phyloP scores from a whole-genome alignment of 768 basidiomycete genomes.

The Suillus lakei region DNA sequence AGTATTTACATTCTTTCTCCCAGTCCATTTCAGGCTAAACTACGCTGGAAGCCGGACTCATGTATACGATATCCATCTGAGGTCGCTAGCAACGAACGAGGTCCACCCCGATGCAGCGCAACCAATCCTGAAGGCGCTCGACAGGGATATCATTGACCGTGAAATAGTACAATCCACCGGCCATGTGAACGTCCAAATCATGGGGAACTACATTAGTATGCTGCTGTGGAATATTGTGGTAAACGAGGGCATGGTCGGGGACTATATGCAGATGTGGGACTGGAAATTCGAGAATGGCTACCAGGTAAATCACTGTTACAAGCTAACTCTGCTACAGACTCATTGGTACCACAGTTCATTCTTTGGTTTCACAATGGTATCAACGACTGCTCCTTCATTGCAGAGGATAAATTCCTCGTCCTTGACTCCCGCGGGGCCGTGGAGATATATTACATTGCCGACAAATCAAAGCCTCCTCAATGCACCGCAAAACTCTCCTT shows the following conservation, averaged over 20 bases:
- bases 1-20: slow-evolving; percentile 22
- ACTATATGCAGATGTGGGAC: slow-evolving; percentile 55
- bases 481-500: slow-evolving; percentile 46
- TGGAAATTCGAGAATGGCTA: slow-evolving; percentile 42
- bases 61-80: slow-evolving; percentile 51
- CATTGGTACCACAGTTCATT: slow-evolving; percentile 37
- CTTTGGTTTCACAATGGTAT: slow-evolving; percentile 50
- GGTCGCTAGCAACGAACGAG: slow-evolving; percentile 53
- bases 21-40: slow-evolving; percentile 1
- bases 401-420: slow-evolving; percentile 49
- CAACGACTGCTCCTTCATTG: slow-evolving; percentile 59
- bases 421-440: slow-evolving; percentile 52
- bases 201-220: slow-evolving; percentile 52
- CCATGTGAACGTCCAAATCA: slow-evolving; percentile 50
- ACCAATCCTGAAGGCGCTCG: slow-evolving; percentile 33
- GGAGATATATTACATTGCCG: slow-evolving; percentile 52
- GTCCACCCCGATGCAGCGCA: slow-evolving; percentile 51
- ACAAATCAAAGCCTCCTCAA: slow-evolving; percentile 33
- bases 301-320: not conserved
- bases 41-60: slow-evolving; percentile 39
- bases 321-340: not conserved
- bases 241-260: slow-evolving; percentile 28
- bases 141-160: not conserved
- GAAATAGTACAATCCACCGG: not conserved
- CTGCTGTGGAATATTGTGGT: slow-evolving; percentile 33